These are phyloP conservation scores for Lactifluus subvellereus DNA, from an alignment of 768 basidiomycete genomes.

Conservation along the genomic window DNA sequence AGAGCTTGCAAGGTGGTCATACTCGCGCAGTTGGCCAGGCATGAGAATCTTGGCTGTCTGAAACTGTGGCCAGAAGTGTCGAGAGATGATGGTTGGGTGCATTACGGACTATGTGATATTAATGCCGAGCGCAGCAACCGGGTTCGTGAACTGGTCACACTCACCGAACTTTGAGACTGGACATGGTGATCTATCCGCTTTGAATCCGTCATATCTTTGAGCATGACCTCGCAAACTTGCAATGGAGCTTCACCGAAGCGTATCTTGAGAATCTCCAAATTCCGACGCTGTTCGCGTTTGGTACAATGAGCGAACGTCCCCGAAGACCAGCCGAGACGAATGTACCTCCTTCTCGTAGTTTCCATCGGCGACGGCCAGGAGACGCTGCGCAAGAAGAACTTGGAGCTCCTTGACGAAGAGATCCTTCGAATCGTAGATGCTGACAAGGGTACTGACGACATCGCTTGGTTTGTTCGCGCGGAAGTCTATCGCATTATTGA, in stretches of 20 bases:
- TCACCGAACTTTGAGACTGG: constrained; percentile 63
- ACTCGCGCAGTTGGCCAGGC: constrained; percentile 84
- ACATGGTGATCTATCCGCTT: constrained; percentile 84
- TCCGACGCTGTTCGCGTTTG: constrained; percentile 58
- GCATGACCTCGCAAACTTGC: constrained; percentile 97
- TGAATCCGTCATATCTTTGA: constrained; percentile 95
- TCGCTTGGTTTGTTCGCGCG: constrained; percentile 87
- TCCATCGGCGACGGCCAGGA: constrained; percentile 76
- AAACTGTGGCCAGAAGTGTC: constrained; percentile 91
- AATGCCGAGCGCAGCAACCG: background rate
- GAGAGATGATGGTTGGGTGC: constrained; percentile 88
- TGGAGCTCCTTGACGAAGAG: constrained; percentile 95
- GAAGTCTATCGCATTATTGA: constrained; percentile 56
- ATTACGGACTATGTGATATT: constrained; percentile 50
- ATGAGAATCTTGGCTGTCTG: constrained; percentile 67
- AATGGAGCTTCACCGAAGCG: constrained; percentile 91
- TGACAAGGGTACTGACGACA: constrained; percentile 92
- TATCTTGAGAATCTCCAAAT: constrained; percentile 90
- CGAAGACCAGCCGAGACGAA: background rate
- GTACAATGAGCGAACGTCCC: background rate
- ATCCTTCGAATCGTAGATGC: constrained; percentile 96
- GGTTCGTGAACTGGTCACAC: constrained; percentile 30
- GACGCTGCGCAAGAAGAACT: constrained; percentile 78
- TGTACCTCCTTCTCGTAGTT: constrained; percentile 64
- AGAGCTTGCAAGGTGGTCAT: constrained; percentile 28